Evolutionary conservation across 768 basidiomycete species (phyloP), one percentile per base, ranked within the genome.

Genomic region (Boletus sp.): DNA sequence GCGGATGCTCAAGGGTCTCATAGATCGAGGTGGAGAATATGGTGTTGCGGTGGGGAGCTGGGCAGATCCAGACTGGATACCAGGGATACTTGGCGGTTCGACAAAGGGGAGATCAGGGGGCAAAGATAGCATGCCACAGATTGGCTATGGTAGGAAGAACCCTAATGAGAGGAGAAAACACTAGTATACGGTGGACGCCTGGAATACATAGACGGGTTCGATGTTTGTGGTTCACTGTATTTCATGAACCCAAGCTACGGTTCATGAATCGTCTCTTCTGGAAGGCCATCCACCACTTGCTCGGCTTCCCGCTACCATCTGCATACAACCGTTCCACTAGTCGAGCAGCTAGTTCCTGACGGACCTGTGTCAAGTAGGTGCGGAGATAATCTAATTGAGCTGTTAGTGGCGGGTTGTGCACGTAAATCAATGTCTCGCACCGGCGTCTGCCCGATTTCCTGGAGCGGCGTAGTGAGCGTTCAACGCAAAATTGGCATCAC

Each of bases 251-350:
- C 71, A 93, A 72, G 72, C 90, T 92, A 70, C 92, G 86, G 76
- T 92, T 92, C 92, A 94, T 94, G 83, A 94, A 94, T 28, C 92
- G 84, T 69, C 95, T 83, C 83, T 97, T 98, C 75, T 95, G 94
- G 85, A 98, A 99, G 20, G 92, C 90, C 93, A 98, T 96, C 97
- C 97, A 99, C 97, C 97, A 99, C 74, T 99, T 99, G 80, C 90
- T 97, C 6, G 97, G 95, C 71, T 92, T 95, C 56, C 89, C 89
- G 4, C 90, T 89, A 6, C 94, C 94, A 70, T 96, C 93, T 39
- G 87, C 92, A 71, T 99, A 99, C 48, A 99, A 77, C 50, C 85
- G 80, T 67, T 95, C 94, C 14, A 94, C 84, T 49, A 99, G 75
- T 32, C 97, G 84, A 9, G 86, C 80, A 20, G 94, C 90, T 18